Base-by-base conservation (phyloP, 768 basidiomycete species). In the Scleroderma citrinum region DNA sequence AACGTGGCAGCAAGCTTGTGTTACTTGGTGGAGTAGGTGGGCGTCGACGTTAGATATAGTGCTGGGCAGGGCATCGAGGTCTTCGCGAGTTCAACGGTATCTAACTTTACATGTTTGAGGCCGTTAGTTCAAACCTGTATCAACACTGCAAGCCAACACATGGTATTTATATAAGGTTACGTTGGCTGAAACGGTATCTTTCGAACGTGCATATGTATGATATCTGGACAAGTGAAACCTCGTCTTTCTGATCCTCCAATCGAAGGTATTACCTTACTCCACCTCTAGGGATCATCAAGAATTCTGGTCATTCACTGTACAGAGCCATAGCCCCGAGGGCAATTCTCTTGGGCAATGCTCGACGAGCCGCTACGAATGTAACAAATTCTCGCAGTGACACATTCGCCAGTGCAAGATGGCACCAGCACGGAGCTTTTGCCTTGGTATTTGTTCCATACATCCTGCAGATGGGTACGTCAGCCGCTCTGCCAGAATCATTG, bases 301-400 rank as follows among this genome's bases (percentile, higher is more conserved):
- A n/a, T n/a, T n/a, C n/a, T n/a, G n/a, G 26, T 29, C 26, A 24
- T 7, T 47, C 59, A 71, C 59, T 81, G 80, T 26, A 82, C 80
- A 35, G 84, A 86, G 29, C 83, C 86, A 54, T 82, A 85, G 2
- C 84, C 86, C 16, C 48, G 59, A 7, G 56, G 59, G 56, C 87
- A 89, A 57, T 83, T 86, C 59, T 80, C 66, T 51, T 59, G 61
- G 17, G 77, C 82, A 48, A 89, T 72, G 21, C 74, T 70, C 2
- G 76, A 76, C 35, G 85, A 87, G 20, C 83, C 87, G 59, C 85
- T 87, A 23, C 87, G 76, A 16, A 87, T 83, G 56, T 87, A 87
- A 59, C 85, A 88, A 37, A 89, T 81, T 65, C 77, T 87, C 20
- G 87, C 87, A 1, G 62, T 52, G n/a, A 71, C 59, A 56, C 87